These are phyloP conservation scores for Danielozyma ontarioensis DNA, from an alignment of 805 yeast species.

Conservation along the genomic window DNA sequence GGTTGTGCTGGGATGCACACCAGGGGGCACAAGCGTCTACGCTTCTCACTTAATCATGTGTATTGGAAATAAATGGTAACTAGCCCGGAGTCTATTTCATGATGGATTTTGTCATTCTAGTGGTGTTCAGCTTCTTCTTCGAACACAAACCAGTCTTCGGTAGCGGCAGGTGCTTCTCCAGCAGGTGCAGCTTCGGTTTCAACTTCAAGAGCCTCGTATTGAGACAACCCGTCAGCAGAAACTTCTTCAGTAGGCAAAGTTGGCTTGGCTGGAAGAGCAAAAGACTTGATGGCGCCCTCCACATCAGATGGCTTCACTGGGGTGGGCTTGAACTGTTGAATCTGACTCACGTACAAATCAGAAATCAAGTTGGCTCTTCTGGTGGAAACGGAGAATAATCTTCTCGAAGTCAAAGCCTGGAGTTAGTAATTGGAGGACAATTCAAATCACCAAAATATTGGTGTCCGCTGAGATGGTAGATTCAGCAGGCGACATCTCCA, in stretches of 20 bases:
- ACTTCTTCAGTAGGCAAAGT: constrained; percentile 66
- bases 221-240: constrained; percentile 61
- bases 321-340: constrained; percentile 84
- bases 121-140: constrained; percentile 61
- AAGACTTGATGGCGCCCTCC: constrained; percentile 73
- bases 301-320: constrained; percentile 69
- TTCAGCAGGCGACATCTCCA: no score
- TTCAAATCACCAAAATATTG: no score
- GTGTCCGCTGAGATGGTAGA: no score
- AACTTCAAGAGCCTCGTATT: constrained; percentile 66
- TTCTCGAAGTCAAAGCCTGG: constrained; percentile 30
- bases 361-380: constrained; percentile 58
- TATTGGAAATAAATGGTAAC: no score
- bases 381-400: constrained; percentile 39
- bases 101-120: no score
- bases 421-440: constrained; percentile 9
- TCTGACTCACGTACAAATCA: constrained; percentile 82
- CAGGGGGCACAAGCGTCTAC: no score
- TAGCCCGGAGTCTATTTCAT: no score
- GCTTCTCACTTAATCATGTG: no score
- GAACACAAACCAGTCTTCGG: constrained; percentile 76
- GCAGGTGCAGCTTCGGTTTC: constrained; percentile 48
- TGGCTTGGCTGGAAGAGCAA: constrained; percentile 80
- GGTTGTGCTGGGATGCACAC: no score
- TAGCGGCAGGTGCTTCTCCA: constrained; percentile 31